Evolutionary conservation across 148 eudicot species (phyloP).

Genomic region (Rhododendron ovatum): DNA sequence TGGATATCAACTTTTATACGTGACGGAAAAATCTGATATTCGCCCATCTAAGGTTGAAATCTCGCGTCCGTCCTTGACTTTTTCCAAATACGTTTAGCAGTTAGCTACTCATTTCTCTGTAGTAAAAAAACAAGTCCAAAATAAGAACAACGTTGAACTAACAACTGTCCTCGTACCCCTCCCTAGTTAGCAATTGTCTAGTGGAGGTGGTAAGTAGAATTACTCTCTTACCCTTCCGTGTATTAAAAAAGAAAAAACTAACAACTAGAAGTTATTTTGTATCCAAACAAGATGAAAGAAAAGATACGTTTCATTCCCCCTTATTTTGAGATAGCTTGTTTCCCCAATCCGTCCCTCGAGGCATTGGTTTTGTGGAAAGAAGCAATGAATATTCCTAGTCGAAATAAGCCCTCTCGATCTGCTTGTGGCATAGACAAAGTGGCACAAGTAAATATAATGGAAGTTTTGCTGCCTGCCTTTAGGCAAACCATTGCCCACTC

Average conservation of each 20-base stretch:
- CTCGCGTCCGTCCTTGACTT: too few species aligned
- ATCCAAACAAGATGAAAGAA: not conserved
- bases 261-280: not conserved
- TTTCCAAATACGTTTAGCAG: too few species aligned
- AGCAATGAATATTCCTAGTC: not conserved
- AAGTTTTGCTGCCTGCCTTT: not conserved
- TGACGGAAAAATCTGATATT: too few species aligned
- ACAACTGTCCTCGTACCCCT: not conserved
- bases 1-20: too few species aligned
- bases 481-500: not conserved
- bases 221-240: too few species aligned
- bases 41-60: too few species aligned
- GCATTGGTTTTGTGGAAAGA: conserved; percentile 7
- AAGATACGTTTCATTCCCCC: not conserved
- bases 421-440: not conserved
- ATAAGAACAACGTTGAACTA: not conserved
- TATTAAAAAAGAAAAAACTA: not conserved
- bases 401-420: not conserved
- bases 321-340: not conserved
- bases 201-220: too few species aligned
- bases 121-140: not conserved
- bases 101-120: not conserved
- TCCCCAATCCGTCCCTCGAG: not conserved
- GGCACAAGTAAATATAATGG: not conserved
- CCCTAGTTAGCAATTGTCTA: too few species aligned